Conservation (phyloP, 352 stramenopile genomes). For the Phytophthora sojae region DNA sequence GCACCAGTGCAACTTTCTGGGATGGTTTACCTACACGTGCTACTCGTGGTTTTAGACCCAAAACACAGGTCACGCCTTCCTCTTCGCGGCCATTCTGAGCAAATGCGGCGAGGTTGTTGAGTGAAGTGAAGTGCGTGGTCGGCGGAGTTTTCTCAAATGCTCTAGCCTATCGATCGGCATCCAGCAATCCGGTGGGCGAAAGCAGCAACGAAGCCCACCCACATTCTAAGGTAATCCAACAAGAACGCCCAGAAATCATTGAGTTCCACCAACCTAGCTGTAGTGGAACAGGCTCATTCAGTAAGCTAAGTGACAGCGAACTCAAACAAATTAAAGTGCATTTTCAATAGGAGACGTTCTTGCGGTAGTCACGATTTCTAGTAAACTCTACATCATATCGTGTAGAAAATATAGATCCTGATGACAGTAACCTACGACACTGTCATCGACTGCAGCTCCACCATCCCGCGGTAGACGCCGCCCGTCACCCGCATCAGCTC, state of each 20-base stretch:
- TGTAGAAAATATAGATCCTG: no score
- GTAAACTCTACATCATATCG: no score
- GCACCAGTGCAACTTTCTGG: slow-evolving; percentile 10
- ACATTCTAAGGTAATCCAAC: neutral
- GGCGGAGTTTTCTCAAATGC: slow-evolving; percentile 17
- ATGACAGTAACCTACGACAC: neutral
- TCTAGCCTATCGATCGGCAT: neutral
- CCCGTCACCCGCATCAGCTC: slow-evolving; percentile 43
- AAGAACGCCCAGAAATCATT: slow-evolving; percentile 20
- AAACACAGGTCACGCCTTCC: neutral
- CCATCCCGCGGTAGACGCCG: slow-evolving; percentile 47
- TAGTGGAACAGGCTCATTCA: no score
- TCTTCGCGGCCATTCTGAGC: slow-evolving; percentile 7
- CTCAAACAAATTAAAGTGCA: no score
- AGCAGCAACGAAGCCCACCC: neutral
- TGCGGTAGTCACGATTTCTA: no score
- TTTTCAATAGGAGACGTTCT: no score
- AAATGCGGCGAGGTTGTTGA: no score
- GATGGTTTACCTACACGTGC: slow-evolving; percentile 1
- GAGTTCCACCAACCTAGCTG: neutral
- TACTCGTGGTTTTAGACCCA: neutral
- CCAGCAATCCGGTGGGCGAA: neutral
- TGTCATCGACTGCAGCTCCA: slow-evolving; percentile 16
- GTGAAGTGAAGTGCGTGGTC: slow-evolving; percentile 6
- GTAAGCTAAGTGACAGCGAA: no score